A percentile compares a stretch with the other conserved stretches of the same genome.
phyloP scores from a whole-genome alignment of 176 grass and related monocot species.

The Canna indica region DNA sequence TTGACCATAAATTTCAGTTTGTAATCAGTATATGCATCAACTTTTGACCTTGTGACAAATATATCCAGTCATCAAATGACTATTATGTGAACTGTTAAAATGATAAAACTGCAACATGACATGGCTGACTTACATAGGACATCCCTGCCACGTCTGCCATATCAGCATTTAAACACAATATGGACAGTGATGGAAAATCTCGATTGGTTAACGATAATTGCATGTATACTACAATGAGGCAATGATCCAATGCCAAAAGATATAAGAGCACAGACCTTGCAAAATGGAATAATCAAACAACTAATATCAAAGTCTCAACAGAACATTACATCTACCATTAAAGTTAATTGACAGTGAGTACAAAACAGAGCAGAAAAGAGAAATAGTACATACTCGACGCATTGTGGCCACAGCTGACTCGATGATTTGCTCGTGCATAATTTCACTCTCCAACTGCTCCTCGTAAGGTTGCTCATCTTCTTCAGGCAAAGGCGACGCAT shows the following conservation, averaged over 20 bases:
- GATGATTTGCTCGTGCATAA: slow-evolving; percentile 59
- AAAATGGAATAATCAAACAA: background rate
- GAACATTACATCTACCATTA: background rate
- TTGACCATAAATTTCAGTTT: too few species aligned
- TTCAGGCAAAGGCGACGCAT: slow-evolving; percentile 83
- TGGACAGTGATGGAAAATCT: background rate
- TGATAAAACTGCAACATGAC: too few species aligned
- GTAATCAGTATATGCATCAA: too few species aligned
- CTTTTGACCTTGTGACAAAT: too few species aligned
- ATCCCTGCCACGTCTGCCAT: too few species aligned
- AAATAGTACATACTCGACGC: slow-evolving; percentile 46
- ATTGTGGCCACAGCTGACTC: slow-evolving; percentile 67
- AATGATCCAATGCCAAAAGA: background rate
- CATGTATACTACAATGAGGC: background rate
- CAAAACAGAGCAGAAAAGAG: background rate
- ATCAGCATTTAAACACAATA: background rate
- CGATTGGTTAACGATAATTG: background rate
- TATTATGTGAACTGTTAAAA: too few species aligned
- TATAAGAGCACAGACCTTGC: background rate
- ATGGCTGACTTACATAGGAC: too few species aligned
- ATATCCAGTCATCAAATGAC: too few species aligned
- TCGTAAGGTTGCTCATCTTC: slow-evolving; percentile 81
- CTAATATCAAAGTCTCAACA: background rate
- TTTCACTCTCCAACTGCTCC: slow-evolving; percentile 36
- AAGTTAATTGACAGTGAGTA: background rate